Conservation (phyloP, 495 filamentous ascomycete genomes). For the Pseudomonodictys pantanalensis region DNA sequence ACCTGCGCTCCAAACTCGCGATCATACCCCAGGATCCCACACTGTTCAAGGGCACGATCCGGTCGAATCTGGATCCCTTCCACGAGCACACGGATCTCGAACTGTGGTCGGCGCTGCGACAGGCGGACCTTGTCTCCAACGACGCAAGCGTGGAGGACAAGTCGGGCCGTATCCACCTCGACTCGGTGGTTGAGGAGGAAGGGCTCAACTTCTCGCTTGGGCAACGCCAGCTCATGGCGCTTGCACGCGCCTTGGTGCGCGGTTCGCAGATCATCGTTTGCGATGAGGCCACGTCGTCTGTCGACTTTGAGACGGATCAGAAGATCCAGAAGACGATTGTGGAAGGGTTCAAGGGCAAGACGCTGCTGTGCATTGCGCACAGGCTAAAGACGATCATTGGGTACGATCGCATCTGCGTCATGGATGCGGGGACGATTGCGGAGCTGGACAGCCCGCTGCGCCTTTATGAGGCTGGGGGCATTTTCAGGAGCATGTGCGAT, state of each 20-base stretch:
- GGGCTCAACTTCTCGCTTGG: constrained; percentile 95
- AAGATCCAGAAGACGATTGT: constrained; percentile 93
- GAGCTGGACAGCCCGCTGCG: constrained; percentile 75
- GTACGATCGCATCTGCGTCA: constrained; percentile 95
- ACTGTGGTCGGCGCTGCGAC: constrained; percentile 80
- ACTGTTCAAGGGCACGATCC: constrained; percentile 86
- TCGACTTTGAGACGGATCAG: constrained; percentile 95
- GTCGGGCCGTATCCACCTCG: constrained; percentile 70
- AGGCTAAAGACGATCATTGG: constrained; percentile 83
- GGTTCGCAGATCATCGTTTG: constrained; percentile 89
- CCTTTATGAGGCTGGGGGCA: constrained; percentile 66
- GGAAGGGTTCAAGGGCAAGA: constrained; percentile 81
- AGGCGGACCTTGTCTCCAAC: constrained; percentile 71
- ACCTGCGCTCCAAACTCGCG: constrained; percentile 81
- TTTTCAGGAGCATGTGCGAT: constrained; percentile 92
- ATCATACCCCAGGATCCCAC: constrained; percentile 98
- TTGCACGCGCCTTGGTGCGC: constrained; percentile 85
- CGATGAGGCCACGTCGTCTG: constrained; percentile 88
- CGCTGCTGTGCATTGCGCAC: constrained; percentile 93
- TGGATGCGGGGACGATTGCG: constrained; percentile 83
- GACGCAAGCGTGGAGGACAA: constrained; percentile 47
- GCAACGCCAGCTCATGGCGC: constrained; percentile 91
- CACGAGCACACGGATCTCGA: constrained; percentile 81
- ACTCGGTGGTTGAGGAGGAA: constrained; percentile 85
- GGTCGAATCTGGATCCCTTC: constrained; percentile 91